Base-by-base conservation (phyloP, 2,329 filamentous ascomycete species). In the Tolypocladium guangdongense region DNA sequence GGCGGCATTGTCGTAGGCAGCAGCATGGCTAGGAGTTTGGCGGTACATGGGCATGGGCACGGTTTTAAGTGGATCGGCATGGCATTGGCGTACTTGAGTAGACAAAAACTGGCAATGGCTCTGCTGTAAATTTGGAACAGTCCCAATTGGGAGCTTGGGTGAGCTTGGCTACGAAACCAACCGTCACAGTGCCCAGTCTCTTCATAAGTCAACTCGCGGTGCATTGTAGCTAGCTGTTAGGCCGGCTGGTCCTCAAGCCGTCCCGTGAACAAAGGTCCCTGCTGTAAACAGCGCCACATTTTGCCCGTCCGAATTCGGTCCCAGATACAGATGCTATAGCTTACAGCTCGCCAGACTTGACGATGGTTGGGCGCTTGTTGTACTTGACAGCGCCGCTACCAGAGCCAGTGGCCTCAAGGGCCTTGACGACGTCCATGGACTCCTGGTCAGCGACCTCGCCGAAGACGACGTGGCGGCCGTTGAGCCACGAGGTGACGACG, bases 381-480 rank as follows among this genome's bases (percentile, higher is more conserved):
- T 78, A 81, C 66, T 78, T 74, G 67, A 83, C 71, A 55, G 73
- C 68, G 56, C 83, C 83, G 64, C 68, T 76, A 59, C 71, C 64
- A 56, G 73, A 76, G 63, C 82, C 83, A 53, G 75, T 78, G 52
- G 78, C 78, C 77, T 86, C 83, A 43, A 86, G 67, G 56, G 80
- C 74, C 74, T 74, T 78, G 70, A 86, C 81, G 54, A 84, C 59
- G 33, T 71, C 64, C 69, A 82, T 61, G 54, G 73, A 76, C 46
- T 70, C 60, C 1, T 69, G 56, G 58, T 78, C 76, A 55, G 74
- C 74, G 48, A 91, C 86, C 75, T 88, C 78, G 68, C 88, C 89
- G 74, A 91, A 91, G 68, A 90, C 87, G 72, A 90, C 87, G 79
- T 93, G 88, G 71, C 86, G 86, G 67, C 82, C 82, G 70, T 93